Conservation (phyloP, 495 filamentous ascomycete species). For the Pyrenopolyporus hunteri region DNA sequence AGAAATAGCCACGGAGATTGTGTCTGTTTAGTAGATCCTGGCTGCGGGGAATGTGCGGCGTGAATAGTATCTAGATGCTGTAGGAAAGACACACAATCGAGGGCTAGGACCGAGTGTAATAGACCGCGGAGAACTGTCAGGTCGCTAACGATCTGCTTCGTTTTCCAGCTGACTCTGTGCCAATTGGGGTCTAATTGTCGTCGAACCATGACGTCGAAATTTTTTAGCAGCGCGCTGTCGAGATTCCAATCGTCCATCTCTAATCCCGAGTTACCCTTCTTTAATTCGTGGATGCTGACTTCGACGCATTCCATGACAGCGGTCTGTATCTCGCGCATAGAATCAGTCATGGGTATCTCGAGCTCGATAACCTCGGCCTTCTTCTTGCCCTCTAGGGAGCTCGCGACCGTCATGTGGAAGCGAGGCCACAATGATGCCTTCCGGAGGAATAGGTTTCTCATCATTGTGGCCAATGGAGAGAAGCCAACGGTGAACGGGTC, state of each 20-base stretch:
- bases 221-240: slow-evolving; percentile 90
- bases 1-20: slow-evolving; percentile 97
- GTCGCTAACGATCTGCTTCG: slow-evolving; percentile 90
- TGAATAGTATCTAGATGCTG: slow-evolving; percentile 94
- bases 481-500: slow-evolving; percentile 92
- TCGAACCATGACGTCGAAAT: slow-evolving; percentile 86
- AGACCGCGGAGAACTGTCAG: slow-evolving; percentile 84
- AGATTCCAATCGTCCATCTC: slow-evolving; percentile 98
- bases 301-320: slow-evolving; percentile 97
- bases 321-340: slow-evolving; percentile 91
- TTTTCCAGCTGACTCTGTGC: slow-evolving; percentile 95
- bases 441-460: slow-evolving; percentile 89
- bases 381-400: slow-evolving; percentile 87
- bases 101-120: slow-evolving; percentile 81
- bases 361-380: slow-evolving; percentile 97
- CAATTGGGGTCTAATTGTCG: slow-evolving; percentile 95
- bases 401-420: slow-evolving; percentile 89
- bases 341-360: slow-evolving; percentile 94
- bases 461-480: slow-evolving; percentile 85
- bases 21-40: slow-evolving; percentile 83
- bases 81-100: slow-evolving; percentile 90
- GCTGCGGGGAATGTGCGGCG: slow-evolving; percentile 84
- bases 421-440: slow-evolving; percentile 91
- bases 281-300: slow-evolving; percentile 87
- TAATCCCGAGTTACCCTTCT: slow-evolving; percentile 83